Evolutionary conservation across 805 yeast species (phyloP), one percentile per base, ranked within the genome.

Genomic region (Myxozyma sirexii): DNA sequence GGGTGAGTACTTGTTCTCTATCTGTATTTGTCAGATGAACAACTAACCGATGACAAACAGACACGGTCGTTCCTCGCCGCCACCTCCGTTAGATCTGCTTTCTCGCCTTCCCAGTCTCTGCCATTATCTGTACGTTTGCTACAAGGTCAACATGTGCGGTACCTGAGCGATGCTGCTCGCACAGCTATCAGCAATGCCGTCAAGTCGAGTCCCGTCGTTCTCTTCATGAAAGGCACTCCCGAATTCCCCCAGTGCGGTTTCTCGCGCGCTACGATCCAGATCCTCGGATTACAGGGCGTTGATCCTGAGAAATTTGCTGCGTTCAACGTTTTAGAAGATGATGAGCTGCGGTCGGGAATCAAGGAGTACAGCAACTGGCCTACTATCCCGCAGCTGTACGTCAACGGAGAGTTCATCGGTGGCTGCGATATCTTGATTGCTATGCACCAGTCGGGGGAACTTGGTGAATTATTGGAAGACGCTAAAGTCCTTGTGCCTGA

Each of bases 171-270:
- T 6, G 97, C 90, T 67, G 88, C 93, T 62, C 84, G 82, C 66
- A 78, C 81, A 24, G 97, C 98, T 49, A 92, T 94, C 60, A 90
- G 88, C 68, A 80, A 82, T 45, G 98, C 98, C 1, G 87, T 94
- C 26, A 78, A 76, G 3, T 86, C 96, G 6, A 94, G 98, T 0
- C 96, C 96, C 7, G 98, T 94, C 21, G 99, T 94, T 7, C 79
- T 94, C 45, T 94, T 94, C 77, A 94, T 94, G 99, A 94, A 94
- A 76, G 99, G 99, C 17, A 93, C 97, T 1, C 99, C 99, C 17
- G 96, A 93, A 70, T 91, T 88, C 60, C 99, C 99, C 42, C 96
- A 90, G 69, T 94, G 99, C 79, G 99, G 99, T 0, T 94, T 94
- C 71, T 91, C 97, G 12, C 84, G 97, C 71, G 96, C 97, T 56